Percentiles rank a stretch among this genome's conserved stretches.
These are phyloP conservation scores for Purpureocillium takamizusanense DNA, from an alignment of 2,329 filamentous ascomycete species.

Conservation along the genomic window DNA sequence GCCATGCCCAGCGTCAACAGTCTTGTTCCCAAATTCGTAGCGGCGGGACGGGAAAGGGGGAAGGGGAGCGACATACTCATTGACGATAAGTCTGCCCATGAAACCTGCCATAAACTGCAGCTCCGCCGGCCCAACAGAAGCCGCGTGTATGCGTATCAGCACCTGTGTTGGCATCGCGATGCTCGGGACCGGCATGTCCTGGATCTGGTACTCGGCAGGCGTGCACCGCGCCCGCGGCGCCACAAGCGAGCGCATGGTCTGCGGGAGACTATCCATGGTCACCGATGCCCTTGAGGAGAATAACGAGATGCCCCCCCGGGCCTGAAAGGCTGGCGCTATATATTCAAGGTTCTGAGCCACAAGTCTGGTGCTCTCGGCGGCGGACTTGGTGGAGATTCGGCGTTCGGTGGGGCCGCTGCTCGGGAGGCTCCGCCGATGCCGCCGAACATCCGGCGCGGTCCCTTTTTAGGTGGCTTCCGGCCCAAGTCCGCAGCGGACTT, in stretches of 20 bases:
- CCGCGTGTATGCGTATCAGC: constrained; percentile 29
- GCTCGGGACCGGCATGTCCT: constrained; percentile 32
- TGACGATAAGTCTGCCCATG: constrained; percentile 13
- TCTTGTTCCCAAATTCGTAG: no score
- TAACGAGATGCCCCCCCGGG: not conserved
- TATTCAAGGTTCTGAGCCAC: no score
- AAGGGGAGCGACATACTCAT: constrained; percentile 14
- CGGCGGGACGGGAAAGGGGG: not conserved
- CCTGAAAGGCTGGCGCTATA: no score
- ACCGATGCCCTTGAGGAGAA: not conserved
- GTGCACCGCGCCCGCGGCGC: constrained; percentile 25
- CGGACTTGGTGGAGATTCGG: constrained; percentile 2
- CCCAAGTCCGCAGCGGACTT: constrained; percentile 2
- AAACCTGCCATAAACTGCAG: constrained; percentile 18
- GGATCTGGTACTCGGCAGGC: constrained; percentile 28
- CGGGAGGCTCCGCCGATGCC: constrained; percentile 2
- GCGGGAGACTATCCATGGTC: constrained; percentile 22
- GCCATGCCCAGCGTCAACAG: no score
- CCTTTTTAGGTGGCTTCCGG: no score
- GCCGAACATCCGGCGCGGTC: not conserved
- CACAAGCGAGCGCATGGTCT: constrained; percentile 34
- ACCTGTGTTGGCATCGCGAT: constrained; percentile 34
- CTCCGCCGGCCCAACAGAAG: constrained; percentile 24
- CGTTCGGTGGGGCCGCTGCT: constrained; percentile 5
- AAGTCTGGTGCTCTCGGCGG: not conserved